Conservation (phyloP, 2,329 filamentous ascomycete genomes). For the Xylaria sp. region DNA sequence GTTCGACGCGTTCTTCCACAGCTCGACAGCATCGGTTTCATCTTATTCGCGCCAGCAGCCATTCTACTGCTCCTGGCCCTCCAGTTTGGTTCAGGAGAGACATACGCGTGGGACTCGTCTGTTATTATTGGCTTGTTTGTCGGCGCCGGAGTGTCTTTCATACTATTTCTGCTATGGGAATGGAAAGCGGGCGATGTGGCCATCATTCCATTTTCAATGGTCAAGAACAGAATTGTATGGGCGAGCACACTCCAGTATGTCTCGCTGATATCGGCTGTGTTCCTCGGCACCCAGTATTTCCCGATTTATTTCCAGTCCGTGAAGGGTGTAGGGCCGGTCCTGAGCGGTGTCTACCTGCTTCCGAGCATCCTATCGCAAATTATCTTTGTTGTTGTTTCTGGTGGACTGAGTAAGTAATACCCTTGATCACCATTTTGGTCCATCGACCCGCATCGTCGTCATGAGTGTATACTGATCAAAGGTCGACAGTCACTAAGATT, state of each 20-base stretch:
- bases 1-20: conserved; percentile 48
- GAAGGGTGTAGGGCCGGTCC: conserved; percentile 45
- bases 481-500: conserved; percentile 41
- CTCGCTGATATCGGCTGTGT: conserved; percentile 57
- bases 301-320: conserved; percentile 51
- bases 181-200: conserved; percentile 57
- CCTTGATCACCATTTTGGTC: background rate
- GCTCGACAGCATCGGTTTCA: conserved; percentile 57
- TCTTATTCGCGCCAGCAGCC: conserved; percentile 55
- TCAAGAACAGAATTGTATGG: conserved; percentile 58
- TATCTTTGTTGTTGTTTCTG: conserved; percentile 67
- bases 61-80: conserved; percentile 59
- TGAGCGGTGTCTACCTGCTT: conserved; percentile 51
- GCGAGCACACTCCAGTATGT: conserved; percentile 55
- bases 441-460: background rate
- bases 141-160: conserved; percentile 49
- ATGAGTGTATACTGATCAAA: conserved; percentile 3
- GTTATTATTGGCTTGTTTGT: conserved; percentile 56
- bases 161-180: conserved; percentile 57
- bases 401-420: conserved; percentile 41
- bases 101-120: conserved; percentile 54
- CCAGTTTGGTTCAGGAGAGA: conserved; percentile 56
- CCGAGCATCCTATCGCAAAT: conserved; percentile 52
- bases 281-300: conserved; percentile 51
- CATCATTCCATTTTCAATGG: conserved; percentile 61